A percentile compares a stretch with the other conserved stretches of the same genome.
Evolutionary conservation across 495 filamentous ascomycete genomes (phyloP).

Genomic region (Neurospora intermedia): DNA sequence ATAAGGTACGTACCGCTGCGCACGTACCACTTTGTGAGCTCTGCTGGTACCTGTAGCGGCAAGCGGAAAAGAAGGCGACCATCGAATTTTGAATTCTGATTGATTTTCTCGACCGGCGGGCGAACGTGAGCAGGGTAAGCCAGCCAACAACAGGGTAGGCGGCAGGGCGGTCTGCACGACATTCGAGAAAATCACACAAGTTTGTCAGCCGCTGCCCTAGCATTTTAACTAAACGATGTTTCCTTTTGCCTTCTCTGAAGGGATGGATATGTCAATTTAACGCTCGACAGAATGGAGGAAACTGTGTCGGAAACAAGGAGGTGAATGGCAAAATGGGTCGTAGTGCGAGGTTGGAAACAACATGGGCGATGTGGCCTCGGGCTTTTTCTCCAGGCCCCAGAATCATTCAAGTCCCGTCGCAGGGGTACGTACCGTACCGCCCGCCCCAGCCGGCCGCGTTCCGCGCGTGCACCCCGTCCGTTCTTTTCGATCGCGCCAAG

Average conservation of each 20-base stretch:
- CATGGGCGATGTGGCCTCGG: too few relatives aligned
- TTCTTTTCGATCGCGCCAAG: not conserved
- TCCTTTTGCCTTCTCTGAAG: too few relatives aligned
- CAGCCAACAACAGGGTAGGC: not conserved
- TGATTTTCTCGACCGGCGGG: not conserved
- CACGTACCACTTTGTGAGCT: not conserved
- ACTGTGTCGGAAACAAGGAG: too few relatives aligned
- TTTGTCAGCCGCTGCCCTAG: too few relatives aligned
- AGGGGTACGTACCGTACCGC: not conserved
- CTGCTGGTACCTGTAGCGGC: not conserved
- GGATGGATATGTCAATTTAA: too few relatives aligned
- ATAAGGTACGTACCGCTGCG: not conserved
- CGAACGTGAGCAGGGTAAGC: not conserved
- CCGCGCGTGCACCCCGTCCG: not conserved
- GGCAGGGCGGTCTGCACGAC: not conserved
- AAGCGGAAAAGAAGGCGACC: not conserved
- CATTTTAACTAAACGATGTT: too few relatives aligned
- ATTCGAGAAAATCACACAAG: too few relatives aligned
- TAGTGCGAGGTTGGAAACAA: too few relatives aligned
- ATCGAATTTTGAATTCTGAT: not conserved
- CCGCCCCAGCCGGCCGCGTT: not conserved
- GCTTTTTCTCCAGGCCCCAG: too few relatives aligned
- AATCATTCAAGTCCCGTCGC: not conserved
- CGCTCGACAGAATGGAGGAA: too few relatives aligned
- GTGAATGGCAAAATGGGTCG: too few relatives aligned